Evolutionary conservation across 2,329 filamentous ascomycete species (phyloP).

Genomic region (Exophiala sp.): DNA sequence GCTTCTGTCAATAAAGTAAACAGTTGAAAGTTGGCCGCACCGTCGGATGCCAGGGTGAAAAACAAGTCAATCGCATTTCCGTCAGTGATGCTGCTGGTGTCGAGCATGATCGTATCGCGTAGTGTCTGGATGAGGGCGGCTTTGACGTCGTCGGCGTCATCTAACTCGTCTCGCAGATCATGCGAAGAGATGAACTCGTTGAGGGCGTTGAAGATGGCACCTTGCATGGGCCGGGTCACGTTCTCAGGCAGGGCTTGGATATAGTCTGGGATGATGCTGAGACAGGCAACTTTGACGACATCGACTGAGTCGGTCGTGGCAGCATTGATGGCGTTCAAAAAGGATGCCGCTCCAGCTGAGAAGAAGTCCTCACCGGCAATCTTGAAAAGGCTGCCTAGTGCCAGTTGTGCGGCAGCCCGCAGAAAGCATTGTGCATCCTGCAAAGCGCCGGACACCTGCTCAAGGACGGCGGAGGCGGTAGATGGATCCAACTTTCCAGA

Average conservation of each 20-base stretch:
- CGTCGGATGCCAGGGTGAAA: slow-evolving; percentile 82
- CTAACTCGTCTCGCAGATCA: slow-evolving; percentile 68
- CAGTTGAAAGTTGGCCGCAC: slow-evolving; percentile 84
- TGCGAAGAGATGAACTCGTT: slow-evolving; percentile 70
- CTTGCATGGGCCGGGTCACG: slow-evolving; percentile 54
- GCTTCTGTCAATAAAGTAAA: slow-evolving; percentile 81
- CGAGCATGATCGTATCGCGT: slow-evolving; percentile 72
- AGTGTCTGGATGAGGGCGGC: slow-evolving; percentile 84
- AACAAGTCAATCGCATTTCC: slow-evolving; percentile 69
- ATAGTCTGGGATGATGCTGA: slow-evolving; percentile 73
- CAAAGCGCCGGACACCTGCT: slow-evolving; percentile 73
- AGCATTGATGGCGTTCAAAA: slow-evolving; percentile 62
- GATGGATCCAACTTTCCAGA: slow-evolving; percentile 64
- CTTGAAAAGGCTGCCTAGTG: slow-evolving; percentile 72
- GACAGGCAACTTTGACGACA: slow-evolving; percentile 84
- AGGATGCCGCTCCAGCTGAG: slow-evolving; percentile 36
- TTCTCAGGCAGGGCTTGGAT: slow-evolving; percentile 49
- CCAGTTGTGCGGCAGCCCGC: slow-evolving; percentile 77
- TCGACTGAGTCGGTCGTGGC: slow-evolving; percentile 73
- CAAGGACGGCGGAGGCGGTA: slow-evolving; percentile 66
- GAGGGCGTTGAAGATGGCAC: slow-evolving; percentile 54
- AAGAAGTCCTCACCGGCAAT: slow-evolving; percentile 54
- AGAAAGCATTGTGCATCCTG: slow-evolving; percentile 67
- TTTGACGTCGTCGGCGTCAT: slow-evolving; percentile 85
- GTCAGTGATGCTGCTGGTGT: slow-evolving; percentile 67